A percentile compares a stretch with the other conserved stretches of the same genome.
Conservation (phyloP, 2,329 filamentous ascomycete genomes). For the Colletotrichum sp. region DNA sequence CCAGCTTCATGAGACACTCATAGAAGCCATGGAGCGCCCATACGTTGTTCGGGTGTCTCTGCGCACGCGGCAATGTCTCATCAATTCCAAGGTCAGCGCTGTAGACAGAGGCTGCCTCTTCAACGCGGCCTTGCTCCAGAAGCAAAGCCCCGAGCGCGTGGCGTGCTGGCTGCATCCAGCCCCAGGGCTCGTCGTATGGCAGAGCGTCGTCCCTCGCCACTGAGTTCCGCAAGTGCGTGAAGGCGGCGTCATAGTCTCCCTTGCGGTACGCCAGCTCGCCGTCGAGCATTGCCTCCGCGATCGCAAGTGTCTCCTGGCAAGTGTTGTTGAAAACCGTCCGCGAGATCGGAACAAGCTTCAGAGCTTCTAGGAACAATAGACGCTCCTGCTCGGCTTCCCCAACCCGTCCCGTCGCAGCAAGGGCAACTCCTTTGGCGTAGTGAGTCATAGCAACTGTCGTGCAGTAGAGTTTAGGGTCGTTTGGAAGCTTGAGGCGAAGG, state of each 20-base stretch:
- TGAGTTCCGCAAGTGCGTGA: constrained; percentile 60
- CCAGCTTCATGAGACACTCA: constrained; percentile 68
- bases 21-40: constrained; percentile 78
- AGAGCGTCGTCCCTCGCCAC: constrained; percentile 66
- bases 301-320: constrained; percentile 64
- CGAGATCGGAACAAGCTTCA: constrained; percentile 57
- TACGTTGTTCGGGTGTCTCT: constrained; percentile 74
- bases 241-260: constrained; percentile 63
- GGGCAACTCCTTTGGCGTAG: constrained; percentile 73
- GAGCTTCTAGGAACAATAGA: constrained; percentile 54
- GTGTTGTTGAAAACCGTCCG: constrained; percentile 75
- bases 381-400: constrained; percentile 59
- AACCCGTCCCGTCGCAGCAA: constrained; percentile 62
- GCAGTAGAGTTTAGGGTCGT: constrained; percentile 67
- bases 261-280: constrained; percentile 77
- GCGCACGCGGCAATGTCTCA: constrained; percentile 64
- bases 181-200: constrained; percentile 78
- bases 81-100: constrained; percentile 65
- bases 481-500: constrained; percentile 58
- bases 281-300: constrained; percentile 72
- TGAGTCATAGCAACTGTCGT: constrained; percentile 71
- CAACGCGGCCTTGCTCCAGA: constrained; percentile 67
- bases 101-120: constrained; percentile 63
- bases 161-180: constrained; percentile 78
- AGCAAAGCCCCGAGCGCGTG: constrained; percentile 75